Evolutionary conservation across 2,329 filamentous ascomycete genomes (phyloP), one percentile per base, ranked within the genome.

Genomic region (Aspergillus quadricinctus): DNA sequence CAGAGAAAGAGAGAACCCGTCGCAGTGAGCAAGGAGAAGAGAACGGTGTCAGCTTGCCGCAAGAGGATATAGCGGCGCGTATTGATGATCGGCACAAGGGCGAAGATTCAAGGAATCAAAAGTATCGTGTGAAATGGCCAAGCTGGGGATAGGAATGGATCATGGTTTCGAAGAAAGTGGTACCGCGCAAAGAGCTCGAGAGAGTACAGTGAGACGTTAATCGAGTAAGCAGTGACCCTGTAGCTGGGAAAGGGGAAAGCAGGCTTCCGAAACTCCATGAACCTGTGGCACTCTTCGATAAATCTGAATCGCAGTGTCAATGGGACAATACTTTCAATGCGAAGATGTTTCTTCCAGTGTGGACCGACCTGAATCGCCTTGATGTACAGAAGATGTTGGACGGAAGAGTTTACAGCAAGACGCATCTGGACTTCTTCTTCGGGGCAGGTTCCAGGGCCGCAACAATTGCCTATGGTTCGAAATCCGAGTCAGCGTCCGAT

Each of bases 361-460:
- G 23, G 21, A 46, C 43, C 43, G 21, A 46, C 43, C 43, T 27
- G 43, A 46, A 46, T 46, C 23, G 21, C 43, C 43, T 7, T 46
- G 43, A 25, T 46, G n/a, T 46, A 46, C 43, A 46, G 11, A 14
- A 25, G 11, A 6, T 46, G n/a, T 46, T 25, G 11, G 23, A 23
- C 23, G 23, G 19, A 14, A 46, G 43, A 23, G 27, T 46, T 79
- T 79, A 92, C 72, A 92, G 82, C 72, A 92, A 75, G 63, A 85
- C 78, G 76, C 89, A 92, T 74, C 83, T 88, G 75, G 83, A 81
- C 77, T 84, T 88, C 81, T 90, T 92, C 83, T 93, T 94, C 54
- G 87, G 86, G 58, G 86, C 82, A 46, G 93, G 93, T 77, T 97
- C 93, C 62, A 97, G 81, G 45, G 93, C 93, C 61, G 93, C 93